Percentiles rank a stretch among this genome's conserved stretches.
Evolutionary conservation across 495 filamentous ascomycete species (phyloP).

Genomic region (Parathielavia hyrcaniae): DNA sequence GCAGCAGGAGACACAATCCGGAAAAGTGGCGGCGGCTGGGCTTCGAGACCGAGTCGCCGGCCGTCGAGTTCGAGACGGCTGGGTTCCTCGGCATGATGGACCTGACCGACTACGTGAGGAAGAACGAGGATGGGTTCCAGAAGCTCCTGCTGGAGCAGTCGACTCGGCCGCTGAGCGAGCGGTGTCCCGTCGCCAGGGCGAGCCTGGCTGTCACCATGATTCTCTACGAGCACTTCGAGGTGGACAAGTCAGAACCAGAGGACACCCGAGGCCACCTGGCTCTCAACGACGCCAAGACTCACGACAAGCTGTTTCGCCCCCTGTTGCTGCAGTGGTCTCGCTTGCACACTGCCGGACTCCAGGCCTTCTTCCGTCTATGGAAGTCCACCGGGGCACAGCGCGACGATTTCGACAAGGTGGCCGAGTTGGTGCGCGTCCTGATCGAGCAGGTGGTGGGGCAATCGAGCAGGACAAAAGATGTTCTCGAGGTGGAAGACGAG

Average conservation of each 20-base stretch:
- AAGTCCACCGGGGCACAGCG: conserved; percentile 74
- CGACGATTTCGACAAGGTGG: conserved; percentile 87
- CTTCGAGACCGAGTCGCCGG: conserved; percentile 85
- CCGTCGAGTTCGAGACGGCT: conserved; percentile 72
- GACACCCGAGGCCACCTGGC: conserved; percentile 71
- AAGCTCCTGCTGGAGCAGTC: conserved; percentile 89
- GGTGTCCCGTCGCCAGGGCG: conserved; percentile 83
- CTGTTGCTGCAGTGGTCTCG: conserved; percentile 89
- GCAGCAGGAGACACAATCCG: conserved; percentile 66
- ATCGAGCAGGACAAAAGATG: conserved; percentile 73
- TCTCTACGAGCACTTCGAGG: conserved; percentile 91
- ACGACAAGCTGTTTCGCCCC: conserved; percentile 84
- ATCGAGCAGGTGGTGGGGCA: conserved; percentile 86
- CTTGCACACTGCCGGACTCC: conserved; percentile 85
- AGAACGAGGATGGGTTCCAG: conserved; percentile 85
- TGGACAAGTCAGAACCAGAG: conserved; percentile 78
- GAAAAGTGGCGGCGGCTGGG: conserved; percentile 92
- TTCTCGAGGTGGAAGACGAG: conserved; percentile 85
- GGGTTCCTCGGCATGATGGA: conserved; percentile 98
- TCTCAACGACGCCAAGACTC: conserved; percentile 68
- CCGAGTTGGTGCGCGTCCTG: conserved; percentile 84
- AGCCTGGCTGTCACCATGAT: conserved; percentile 83
- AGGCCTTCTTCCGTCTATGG: conserved; percentile 89
- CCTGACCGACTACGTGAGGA: conserved; percentile 83
- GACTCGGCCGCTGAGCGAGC: conserved; percentile 57